Conservation (phyloP, 2,329 filamentous ascomycete species). For the Fusarium keratoplasticum region DNA sequence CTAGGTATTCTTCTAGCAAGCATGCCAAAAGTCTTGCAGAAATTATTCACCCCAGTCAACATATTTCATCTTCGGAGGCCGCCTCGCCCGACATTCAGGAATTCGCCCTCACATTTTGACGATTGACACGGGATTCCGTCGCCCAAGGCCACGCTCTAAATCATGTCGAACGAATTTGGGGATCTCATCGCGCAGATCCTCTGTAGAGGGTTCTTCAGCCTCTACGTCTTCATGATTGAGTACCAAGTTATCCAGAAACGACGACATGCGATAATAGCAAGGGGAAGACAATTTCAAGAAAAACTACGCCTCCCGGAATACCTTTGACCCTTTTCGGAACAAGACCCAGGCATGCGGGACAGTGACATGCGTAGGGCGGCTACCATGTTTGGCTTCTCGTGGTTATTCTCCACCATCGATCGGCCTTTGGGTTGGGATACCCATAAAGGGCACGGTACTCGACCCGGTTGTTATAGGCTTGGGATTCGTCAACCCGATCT, state of each 20-base stretch:
- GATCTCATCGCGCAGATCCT: not conserved
- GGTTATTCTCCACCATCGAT: not conserved
- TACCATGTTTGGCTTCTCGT: not conserved
- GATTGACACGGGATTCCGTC: not conserved
- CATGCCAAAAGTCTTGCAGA: not conserved
- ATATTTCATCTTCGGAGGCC: not conserved
- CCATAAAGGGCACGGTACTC: not conserved
- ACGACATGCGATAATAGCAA: not conserved
- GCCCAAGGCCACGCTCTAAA: not conserved
- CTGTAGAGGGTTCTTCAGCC: not conserved
- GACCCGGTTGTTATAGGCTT: not conserved
- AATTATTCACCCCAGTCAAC: not conserved
- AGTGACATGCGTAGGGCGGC: not conserved
- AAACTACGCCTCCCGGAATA: not conserved
- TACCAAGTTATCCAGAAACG: not conserved
- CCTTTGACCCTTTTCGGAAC: not conserved
- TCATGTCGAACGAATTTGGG: not conserved
- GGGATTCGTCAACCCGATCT: not conserved
- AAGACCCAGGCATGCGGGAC: not conserved
- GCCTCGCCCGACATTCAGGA: not conserved
- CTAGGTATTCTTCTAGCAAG: not conserved
- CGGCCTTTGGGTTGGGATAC: not conserved
- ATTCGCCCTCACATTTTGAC: not conserved
- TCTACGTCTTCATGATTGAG: not conserved
- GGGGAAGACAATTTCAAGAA: not conserved